Evolutionary conservation across 306 rosid species (phyloP).

Genomic region (Cyclanthera cordifolia): DNA sequence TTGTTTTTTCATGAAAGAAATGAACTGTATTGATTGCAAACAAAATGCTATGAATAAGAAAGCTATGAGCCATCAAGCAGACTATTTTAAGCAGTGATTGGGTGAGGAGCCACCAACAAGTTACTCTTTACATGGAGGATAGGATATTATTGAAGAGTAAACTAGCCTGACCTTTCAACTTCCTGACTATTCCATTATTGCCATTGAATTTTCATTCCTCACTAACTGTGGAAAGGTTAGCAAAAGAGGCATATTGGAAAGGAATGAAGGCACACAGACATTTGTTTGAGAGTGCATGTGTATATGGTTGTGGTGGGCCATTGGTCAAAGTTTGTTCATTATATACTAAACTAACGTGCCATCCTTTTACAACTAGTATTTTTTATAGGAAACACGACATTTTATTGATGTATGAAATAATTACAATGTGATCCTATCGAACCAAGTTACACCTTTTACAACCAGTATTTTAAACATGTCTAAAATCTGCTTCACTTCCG

Average conservation of each 20-base stretch:
- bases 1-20: neutral
- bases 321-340: neutral
- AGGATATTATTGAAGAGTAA: neutral
- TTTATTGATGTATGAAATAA: no score
- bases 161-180: neutral
- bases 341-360: neutral
- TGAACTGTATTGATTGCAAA: neutral
- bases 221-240: neutral
- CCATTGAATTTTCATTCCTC: neutral
- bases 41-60: neutral
- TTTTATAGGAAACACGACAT: no score
- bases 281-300: neutral
- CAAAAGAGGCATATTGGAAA: neutral
- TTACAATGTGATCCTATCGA: no score
- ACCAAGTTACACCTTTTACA: neutral
- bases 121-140: neutral
- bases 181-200: neutral
- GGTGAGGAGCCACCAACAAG: neutral
- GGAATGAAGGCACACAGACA: neutral
- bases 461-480: neutral
- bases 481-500: neutral
- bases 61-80: neutral
- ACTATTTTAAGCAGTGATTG: neutral
- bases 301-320: neutral
- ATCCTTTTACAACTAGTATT: neutral